Conservation (phyloP, 1,139 yeast genomes). For the Debaryomycetaceae sp. region DNA sequence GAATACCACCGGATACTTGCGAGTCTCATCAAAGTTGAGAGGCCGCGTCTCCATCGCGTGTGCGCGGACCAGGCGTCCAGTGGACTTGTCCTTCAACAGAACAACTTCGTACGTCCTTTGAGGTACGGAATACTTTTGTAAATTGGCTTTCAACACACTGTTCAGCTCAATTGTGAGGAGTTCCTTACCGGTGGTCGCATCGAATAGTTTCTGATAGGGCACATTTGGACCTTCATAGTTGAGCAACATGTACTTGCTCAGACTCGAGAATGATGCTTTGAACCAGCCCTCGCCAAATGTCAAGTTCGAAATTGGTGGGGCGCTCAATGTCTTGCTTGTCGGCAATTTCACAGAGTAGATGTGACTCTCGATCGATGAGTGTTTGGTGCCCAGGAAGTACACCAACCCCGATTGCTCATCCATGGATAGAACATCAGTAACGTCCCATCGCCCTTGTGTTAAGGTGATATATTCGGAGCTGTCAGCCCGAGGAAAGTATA, state of each 20-base stretch:
- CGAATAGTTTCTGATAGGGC: slow-evolving; percentile 57
- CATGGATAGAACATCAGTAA: slow-evolving; percentile 34
- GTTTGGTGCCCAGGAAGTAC: slow-evolving; percentile 38
- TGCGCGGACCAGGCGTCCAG: slow-evolving; percentile 29
- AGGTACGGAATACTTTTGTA: slow-evolving; percentile 41
- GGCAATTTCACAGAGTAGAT: slow-evolving; percentile 34
- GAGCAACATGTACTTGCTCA: slow-evolving; percentile 50
- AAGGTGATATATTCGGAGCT: slow-evolving; percentile 10
- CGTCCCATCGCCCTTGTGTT: slow-evolving; percentile 47
- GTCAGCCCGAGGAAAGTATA: slow-evolving; percentile 26
- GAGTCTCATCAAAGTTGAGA: slow-evolving; percentile 41
- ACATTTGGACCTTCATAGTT: slow-evolving; percentile 55
- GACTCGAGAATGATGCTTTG: slow-evolving; percentile 56
- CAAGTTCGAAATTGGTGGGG: slow-evolving; percentile 32
- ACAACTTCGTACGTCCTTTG: slow-evolving; percentile 32
- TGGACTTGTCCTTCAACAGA: slow-evolving; percentile 36
- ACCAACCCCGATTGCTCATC: slow-evolving; percentile 31
- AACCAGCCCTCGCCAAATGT: slow-evolving; percentile 64
- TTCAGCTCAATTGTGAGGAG: slow-evolving; percentile 40
- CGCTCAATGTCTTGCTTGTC: slow-evolving; percentile 21
- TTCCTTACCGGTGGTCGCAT: slow-evolving; percentile 28
- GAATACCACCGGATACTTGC: slow-evolving; percentile 58
- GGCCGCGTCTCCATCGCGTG: slow-evolving; percentile 59
- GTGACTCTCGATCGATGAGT: slow-evolving; percentile 44
- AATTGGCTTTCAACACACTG: slow-evolving; percentile 21